Percentiles rank a stretch among this genome's conserved stretches.
These are phyloP conservation scores for Penicillium macrosclerotiorum DNA, from an alignment of 495 filamentous ascomycete genomes.

Conservation along the genomic window DNA sequence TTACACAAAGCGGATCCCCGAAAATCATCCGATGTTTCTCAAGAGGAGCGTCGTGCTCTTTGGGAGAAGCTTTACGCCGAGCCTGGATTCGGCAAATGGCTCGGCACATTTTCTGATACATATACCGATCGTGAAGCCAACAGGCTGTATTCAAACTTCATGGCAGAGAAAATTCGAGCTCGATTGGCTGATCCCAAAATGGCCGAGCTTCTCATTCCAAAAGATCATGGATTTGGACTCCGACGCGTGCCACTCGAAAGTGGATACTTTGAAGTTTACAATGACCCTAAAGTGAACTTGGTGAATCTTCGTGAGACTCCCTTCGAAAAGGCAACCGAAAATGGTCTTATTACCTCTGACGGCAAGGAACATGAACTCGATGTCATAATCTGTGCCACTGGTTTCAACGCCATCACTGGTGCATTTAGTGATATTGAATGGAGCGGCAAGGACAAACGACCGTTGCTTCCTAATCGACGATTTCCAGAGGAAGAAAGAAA, in stretches of 20 bases:
- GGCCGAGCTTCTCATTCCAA: constrained; percentile 30
- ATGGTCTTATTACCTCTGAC: constrained; percentile 33
- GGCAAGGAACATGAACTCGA: constrained; percentile 39
- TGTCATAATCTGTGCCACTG: constrained; percentile 36
- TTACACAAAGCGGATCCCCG: constrained; percentile 30
- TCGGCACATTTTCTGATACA: constrained; percentile 30
- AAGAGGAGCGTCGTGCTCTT: constrained; percentile 16
- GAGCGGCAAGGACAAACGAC: constrained; percentile 15
- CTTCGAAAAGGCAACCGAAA: constrained; percentile 19
- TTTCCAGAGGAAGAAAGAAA: constrained; percentile 7
- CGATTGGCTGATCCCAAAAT: constrained; percentile 26
- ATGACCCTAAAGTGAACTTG: constrained; percentile 32
- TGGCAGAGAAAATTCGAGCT: constrained; percentile 26
- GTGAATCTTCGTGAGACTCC: constrained; percentile 30
- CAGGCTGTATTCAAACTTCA: constrained; percentile 25
- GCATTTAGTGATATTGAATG: constrained; percentile 32
- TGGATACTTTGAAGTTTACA: constrained; percentile 36
- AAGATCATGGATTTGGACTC: constrained; percentile 26
- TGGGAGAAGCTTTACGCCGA: constrained; percentile 29
- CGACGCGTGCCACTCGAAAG: constrained; percentile 30
- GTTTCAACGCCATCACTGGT: constrained; percentile 36
- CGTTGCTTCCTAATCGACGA: constrained; percentile 18
- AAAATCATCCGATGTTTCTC: constrained; percentile 16
- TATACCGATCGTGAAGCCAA: constrained; percentile 24
- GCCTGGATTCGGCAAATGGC: constrained; percentile 28